Conservation (phyloP, 2,329 filamentous ascomycete genomes). For the Fusarium mexicanum region DNA sequence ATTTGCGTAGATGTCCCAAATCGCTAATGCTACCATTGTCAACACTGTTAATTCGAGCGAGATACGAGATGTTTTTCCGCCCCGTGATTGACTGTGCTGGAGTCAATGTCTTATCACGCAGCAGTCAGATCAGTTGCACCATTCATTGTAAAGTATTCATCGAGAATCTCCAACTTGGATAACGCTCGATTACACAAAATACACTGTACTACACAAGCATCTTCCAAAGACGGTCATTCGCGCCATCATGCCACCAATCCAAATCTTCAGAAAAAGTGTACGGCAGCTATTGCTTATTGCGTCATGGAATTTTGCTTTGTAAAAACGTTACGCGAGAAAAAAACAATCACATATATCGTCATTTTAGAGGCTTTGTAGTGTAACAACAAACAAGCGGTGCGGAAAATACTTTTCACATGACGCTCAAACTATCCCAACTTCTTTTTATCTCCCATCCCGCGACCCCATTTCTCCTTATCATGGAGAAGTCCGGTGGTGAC, state of each 20-base stretch:
- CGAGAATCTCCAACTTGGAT: accelerated
- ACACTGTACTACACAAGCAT: no score
- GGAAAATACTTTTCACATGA: no score
- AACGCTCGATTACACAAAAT: neutral
- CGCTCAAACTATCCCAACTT: no score
- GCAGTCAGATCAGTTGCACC: accelerated
- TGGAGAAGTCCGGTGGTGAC: neutral
- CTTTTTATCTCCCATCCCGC: neutral
- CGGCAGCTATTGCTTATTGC: neutral
- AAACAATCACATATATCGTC: no score
- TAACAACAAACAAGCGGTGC: neutral
- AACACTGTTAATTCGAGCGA: no score
- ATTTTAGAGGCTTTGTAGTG: neutral
- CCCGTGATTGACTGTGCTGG: no score
- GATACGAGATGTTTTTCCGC: no score
- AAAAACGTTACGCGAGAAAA: neutral
- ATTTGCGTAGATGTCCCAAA: accelerated
- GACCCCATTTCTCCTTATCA: neutral
- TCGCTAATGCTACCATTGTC: accelerated
- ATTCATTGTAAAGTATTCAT: accelerated
- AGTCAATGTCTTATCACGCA: accelerated
- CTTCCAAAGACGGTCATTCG: neutral
- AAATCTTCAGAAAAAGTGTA: no score
- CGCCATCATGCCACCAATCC: neutral
- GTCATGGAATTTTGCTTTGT: neutral